Evolutionary conservation across 2,329 filamentous ascomycete genomes (phyloP).

Genomic region (Endothia cerciana): DNA sequence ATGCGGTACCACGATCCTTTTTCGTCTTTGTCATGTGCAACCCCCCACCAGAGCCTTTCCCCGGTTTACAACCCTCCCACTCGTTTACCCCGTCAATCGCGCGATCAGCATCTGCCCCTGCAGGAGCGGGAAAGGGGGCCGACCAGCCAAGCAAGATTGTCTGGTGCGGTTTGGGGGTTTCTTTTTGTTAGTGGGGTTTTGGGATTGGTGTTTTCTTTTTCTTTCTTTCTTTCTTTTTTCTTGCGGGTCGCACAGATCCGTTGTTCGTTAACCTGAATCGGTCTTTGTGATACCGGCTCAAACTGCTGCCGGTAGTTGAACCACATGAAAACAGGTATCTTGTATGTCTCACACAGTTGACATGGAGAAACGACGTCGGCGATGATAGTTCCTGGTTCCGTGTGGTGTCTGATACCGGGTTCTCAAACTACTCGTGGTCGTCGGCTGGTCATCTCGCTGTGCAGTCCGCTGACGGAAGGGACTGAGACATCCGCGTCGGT

Average conservation of each 20-base stretch:
- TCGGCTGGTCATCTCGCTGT: background rate
- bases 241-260: background rate
- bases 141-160: background rate
- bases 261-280: background rate
- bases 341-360: background rate
- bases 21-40: background rate
- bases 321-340: background rate
- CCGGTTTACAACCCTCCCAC: background rate
- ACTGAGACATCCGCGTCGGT: conserved; percentile 8
- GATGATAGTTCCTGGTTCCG: no score
- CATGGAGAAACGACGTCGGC: no score
- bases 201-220: no score
- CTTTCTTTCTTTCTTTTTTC: background rate
- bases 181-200: no score
- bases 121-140: background rate
- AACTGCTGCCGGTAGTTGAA: background rate
- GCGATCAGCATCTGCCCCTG: background rate
- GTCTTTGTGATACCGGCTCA: background rate
- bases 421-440: no score
- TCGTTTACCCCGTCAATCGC: background rate
- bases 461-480: background rate
- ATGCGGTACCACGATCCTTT: background rate
- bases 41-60: background rate
- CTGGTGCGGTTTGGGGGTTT: no score
- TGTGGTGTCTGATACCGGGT: no score